phyloP scores from a whole-genome alignment of 1,284 basidiomycete genomes.

The Pseudozyma thailandica region DNA sequence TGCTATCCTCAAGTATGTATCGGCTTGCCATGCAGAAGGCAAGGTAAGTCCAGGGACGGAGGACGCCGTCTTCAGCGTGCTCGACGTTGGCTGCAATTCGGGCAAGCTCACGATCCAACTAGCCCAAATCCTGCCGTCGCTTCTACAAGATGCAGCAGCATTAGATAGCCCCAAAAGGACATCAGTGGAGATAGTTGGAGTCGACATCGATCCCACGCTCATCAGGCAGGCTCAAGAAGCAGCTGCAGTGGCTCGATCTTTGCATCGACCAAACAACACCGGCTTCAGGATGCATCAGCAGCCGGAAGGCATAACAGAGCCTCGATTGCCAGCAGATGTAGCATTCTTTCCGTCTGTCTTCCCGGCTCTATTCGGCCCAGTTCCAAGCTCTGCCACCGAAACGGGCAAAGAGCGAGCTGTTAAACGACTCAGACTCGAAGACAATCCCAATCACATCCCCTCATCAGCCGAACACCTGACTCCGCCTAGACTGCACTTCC shows the following conservation, averaged over 20 bases:
- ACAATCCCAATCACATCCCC: not conserved
- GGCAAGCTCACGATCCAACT: constrained; percentile 40
- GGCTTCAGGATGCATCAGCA: not conserved
- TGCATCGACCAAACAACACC: constrained; percentile 6
- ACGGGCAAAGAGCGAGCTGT: not conserved
- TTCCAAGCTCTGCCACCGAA: not conserved
- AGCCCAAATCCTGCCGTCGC: constrained; percentile 15
- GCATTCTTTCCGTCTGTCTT: constrained; percentile 33
- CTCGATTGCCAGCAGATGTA: constrained; percentile 11
- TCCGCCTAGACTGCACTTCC: constrained; percentile 11
- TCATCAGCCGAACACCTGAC: not conserved
- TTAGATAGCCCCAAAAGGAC: not conserved
- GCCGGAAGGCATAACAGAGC: not conserved
- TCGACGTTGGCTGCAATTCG: constrained; percentile 46
- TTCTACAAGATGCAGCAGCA: not conserved
- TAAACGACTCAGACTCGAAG: constrained; percentile 3
- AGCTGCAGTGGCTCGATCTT: constrained; percentile 19
- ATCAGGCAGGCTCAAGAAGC: constrained; percentile 27
- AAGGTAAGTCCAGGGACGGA: not conserved
- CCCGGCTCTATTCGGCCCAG: constrained; percentile 23
- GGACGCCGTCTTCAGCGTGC: constrained; percentile 1
- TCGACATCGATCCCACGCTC: constrained; percentile 37
- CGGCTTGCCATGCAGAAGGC: not conserved
- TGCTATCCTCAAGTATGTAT: constrained; percentile 20
- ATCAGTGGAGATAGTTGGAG: constrained; percentile 16